Evolutionary conservation across 352 stramenopile species (phyloP), one percentile per base, ranked within the genome.

Genomic region (Phytophthora citrophthora): DNA sequence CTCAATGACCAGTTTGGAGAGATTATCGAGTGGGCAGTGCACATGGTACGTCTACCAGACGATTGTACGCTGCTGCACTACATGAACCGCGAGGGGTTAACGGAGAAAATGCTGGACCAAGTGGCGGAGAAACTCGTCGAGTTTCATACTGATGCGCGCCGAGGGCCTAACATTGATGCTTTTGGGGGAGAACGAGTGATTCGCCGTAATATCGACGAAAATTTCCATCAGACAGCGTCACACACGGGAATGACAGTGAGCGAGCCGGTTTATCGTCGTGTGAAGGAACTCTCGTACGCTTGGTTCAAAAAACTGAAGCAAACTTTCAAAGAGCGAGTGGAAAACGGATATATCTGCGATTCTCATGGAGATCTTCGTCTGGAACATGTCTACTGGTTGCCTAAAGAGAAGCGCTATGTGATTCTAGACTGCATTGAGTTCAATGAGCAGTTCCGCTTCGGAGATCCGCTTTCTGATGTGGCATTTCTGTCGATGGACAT

Each of bases 361-460:
- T 78, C 69, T 40, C 83, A 92, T 24, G 83, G 81, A 45, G 83
- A 92, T 46, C 64, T 90, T 12, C 79, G 83, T 4, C 73, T 90
- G 7, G 83, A 90, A 38, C 81, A 92, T 29, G 69, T 91, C 7
- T 90, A 92, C 58, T 61, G 70, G 46, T n/a, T 85, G 18, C 68
- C 70, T 20, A 46, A 53, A 15, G 49, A 55, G 4, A 23, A 27
- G 13, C 27, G 46, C 36, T 73, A 88, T 44, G 76, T 89, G 23
- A 70, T 90, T 48, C 61, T 92, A 48, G 83, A 92, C 43, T 90
- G 83, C 64, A 90, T 92, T 54, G 83, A 92, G 60, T 90, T 92
- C 61, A 92, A 92, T 50, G 83, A 92, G 71, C 78, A 89, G 53
- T 90, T 92, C 66, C 79, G 83, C 1, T 92, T 79, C 51, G 77